Percentiles rank a stretch among this genome's conserved stretches.
phyloP scores from a whole-genome alignment of 257 asterid genomes.

The Solanum sparsipilum region DNA sequence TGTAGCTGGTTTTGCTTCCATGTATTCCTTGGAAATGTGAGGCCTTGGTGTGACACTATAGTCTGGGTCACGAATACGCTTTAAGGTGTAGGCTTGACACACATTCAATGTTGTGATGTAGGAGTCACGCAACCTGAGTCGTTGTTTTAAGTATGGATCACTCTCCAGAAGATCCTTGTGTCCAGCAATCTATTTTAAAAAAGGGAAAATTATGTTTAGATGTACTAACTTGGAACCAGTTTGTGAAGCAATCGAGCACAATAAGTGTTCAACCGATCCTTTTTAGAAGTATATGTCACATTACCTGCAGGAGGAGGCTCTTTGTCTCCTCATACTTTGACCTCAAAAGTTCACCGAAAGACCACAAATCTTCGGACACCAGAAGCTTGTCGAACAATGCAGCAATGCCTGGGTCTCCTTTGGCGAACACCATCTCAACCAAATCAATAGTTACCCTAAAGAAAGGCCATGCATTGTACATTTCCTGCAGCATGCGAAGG shows the following conservation, averaged over 20 bases:
- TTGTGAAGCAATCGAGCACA: background rate
- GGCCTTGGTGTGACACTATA: slow-evolving; percentile 32
- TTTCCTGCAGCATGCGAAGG: slow-evolving; percentile 31
- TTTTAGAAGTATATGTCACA: background rate
- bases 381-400: slow-evolving; percentile 37
- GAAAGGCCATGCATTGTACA: slow-evolving; percentile 53
- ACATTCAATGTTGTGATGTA: slow-evolving; percentile 39
- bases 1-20: slow-evolving; percentile 30
- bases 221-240: background rate
- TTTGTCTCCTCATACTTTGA: slow-evolving; percentile 29
- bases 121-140: slow-evolving; percentile 31
- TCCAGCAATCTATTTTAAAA: slow-evolving; percentile 23
- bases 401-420: slow-evolving; percentile 47
- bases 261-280: background rate
- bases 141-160: slow-evolving; percentile 40
- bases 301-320: slow-evolving; percentile 32
- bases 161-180: slow-evolving; percentile 49
- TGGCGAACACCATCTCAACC: slow-evolving; percentile 48
- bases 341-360: slow-evolving; percentile 33
- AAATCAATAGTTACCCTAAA: slow-evolving; percentile 44
- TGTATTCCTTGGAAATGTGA: slow-evolving; percentile 27
- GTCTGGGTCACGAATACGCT: slow-evolving; percentile 32
- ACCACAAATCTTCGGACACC: slow-evolving; percentile 35
- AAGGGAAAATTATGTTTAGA: background rate
- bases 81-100: slow-evolving; percentile 39